Percentiles rank a stretch among this genome's conserved stretches.
Evolutionary conservation across 768 basidiomycete species (phyloP).

Genomic region (Daedaleopsis sinensis): DNA sequence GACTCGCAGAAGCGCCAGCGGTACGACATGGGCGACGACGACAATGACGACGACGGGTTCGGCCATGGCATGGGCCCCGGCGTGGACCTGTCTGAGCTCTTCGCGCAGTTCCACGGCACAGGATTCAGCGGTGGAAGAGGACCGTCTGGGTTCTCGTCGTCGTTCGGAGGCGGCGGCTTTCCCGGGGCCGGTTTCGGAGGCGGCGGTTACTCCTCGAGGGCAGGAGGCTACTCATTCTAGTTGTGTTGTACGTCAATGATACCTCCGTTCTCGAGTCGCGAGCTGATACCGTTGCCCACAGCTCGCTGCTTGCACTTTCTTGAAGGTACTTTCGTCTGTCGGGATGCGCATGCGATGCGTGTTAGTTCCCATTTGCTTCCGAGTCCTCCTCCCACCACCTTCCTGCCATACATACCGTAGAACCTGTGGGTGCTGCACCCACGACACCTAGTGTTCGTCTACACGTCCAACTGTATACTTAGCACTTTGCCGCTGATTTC

Average conservation of each 20-base stretch:
- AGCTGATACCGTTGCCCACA: background rate
- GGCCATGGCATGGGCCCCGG: slow-evolving; percentile 45
- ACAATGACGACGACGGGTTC: slow-evolving; percentile 55
- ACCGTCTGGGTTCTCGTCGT: slow-evolving; percentile 23
- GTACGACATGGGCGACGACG: slow-evolving; percentile 80
- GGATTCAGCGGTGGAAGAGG: slow-evolving; percentile 33
- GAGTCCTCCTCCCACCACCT: background rate
- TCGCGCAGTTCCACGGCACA: slow-evolving; percentile 62
- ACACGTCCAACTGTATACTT: slow-evolving; percentile 17
- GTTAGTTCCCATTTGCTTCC: background rate
- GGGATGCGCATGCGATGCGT: background rate
- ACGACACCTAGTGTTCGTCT: slow-evolving; percentile 5
- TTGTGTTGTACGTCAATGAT: background rate
- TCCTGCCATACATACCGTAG: slow-evolving; percentile 15
- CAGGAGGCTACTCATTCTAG: slow-evolving; percentile 14
- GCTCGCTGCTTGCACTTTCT: background rate
- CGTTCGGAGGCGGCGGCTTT: slow-evolving; percentile 22
- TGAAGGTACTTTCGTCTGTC: too few species aligned
- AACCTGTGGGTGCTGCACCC: slow-evolving; percentile 10
- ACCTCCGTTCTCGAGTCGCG: background rate
- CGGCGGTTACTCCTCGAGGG: slow-evolving; percentile 1
- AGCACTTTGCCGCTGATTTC: background rate
- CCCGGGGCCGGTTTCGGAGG: slow-evolving; percentile 14
- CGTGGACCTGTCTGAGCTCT: slow-evolving; percentile 63
- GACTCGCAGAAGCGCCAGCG: slow-evolving; percentile 73